A percentile compares a stretch with the other conserved stretches of the same genome.
Conservation (phyloP, 306 rosid genomes). For the Alnus rubra region DNA sequence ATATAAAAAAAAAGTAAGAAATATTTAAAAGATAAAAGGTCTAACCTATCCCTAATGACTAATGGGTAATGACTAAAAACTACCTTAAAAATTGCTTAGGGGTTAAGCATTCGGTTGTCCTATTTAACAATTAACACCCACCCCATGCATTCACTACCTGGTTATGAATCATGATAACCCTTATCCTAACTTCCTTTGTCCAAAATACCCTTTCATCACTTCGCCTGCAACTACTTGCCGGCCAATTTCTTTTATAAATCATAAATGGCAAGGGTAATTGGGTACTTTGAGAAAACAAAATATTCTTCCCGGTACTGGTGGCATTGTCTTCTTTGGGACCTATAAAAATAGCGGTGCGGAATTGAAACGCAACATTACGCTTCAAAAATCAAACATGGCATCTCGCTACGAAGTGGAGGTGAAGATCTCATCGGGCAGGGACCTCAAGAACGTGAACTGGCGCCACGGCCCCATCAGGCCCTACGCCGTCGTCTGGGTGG, state of each 20-base stretch:
- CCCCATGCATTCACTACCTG: background rate
- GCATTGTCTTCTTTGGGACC: background rate
- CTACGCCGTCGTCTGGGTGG: constrained; percentile 88
- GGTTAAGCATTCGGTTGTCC: background rate
- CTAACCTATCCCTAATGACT: too few species aligned
- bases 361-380: background rate
- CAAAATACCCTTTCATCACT: background rate
- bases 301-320: background rate
- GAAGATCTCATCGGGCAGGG: constrained; percentile 52
- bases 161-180: background rate
- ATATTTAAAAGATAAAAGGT: too few species aligned
- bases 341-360: background rate
- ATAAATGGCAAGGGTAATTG: background rate
- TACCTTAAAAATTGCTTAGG: background rate
- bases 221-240: background rate
- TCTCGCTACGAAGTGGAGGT: constrained; percentile 64
- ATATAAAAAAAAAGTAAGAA: too few species aligned
- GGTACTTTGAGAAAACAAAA: background rate
- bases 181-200: background rate
- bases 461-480: constrained; percentile 63
- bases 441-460: constrained; percentile 88
- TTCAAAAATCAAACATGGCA: constrained; percentile 37
- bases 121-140: background rate
- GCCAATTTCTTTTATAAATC: background rate
- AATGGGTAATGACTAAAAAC: background rate